These are phyloP conservation scores for Apiospora koreana DNA, from an alignment of 2,329 filamentous ascomycete genomes.

Conservation along the genomic window DNA sequence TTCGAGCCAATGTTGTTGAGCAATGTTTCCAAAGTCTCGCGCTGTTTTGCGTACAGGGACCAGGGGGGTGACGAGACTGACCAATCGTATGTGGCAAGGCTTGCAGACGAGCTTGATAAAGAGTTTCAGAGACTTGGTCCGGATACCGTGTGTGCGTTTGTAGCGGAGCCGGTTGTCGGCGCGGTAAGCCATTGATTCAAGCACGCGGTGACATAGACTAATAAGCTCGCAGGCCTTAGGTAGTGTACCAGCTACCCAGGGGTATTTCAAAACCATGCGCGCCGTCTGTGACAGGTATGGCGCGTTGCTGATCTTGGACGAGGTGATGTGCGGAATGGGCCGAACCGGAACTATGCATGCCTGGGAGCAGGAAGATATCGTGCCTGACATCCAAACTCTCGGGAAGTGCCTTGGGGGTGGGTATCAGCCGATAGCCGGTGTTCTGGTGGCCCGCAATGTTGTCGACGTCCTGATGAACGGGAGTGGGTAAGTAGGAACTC, in stretches of 20 bases:
- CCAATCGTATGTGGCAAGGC: slow-evolving; percentile 58
- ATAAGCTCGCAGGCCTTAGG: slow-evolving; percentile 48
- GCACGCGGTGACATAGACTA: not conserved
- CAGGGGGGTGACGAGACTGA: slow-evolving; percentile 53
- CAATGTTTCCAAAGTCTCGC: slow-evolving; percentile 62
- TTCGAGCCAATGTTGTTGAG: slow-evolving; percentile 63
- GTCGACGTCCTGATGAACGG: slow-evolving; percentile 42
- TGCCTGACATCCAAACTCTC: slow-evolving; percentile 66
- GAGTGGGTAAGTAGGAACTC: slow-evolving; percentile 30
- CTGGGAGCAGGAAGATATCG: slow-evolving; percentile 59
- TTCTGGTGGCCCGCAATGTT: slow-evolving; percentile 56
- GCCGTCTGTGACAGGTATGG: slow-evolving; percentile 70
- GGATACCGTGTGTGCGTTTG: slow-evolving; percentile 68
- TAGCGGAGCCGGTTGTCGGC: slow-evolving; percentile 73
- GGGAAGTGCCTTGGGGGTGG: slow-evolving; percentile 69
- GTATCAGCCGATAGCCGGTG: slow-evolving; percentile 60
- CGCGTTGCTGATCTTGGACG: slow-evolving; percentile 75
- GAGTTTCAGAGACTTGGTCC: slow-evolving; percentile 67
- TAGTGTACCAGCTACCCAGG: slow-evolving; percentile 64
- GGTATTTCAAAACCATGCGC: slow-evolving; percentile 71
- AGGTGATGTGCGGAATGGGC: slow-evolving; percentile 72
- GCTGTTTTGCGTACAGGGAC: slow-evolving; percentile 67
- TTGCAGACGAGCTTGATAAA: slow-evolving; percentile 65
- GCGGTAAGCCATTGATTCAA: slow-evolving; percentile 54
- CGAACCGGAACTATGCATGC: slow-evolving; percentile 60